These are phyloP conservation scores for Rheum nobile DNA, from an alignment of 148 eudicot genomes.

Conservation along the genomic window DNA sequence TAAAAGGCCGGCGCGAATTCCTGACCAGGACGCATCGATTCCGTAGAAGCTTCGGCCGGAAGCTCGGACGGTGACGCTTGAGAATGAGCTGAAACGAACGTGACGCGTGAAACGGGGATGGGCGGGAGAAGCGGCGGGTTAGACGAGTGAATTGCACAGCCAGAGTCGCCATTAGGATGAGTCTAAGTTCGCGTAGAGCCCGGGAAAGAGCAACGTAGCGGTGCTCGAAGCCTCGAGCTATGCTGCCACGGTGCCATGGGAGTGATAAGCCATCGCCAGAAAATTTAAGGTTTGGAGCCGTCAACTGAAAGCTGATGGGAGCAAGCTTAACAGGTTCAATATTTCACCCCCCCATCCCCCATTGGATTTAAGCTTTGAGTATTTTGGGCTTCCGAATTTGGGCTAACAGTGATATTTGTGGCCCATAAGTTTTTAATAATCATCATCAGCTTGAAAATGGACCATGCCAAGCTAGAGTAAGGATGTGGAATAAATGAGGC, in stretches of 20 bases:
- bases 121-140: conserved; percentile 19
- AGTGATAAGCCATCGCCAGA: conserved; percentile 7
- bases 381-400: too few species aligned
- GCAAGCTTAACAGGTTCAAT: background rate
- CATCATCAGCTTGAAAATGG: too few species aligned
- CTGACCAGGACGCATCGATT: conserved; percentile 5
- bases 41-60: conserved; percentile 13
- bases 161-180: conserved; percentile 17
- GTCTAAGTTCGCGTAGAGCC: background rate
- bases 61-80: conserved; percentile 18
- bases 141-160: conserved; percentile 22
- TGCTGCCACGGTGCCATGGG: background rate
- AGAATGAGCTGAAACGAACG: conserved; percentile 12
- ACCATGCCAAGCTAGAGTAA: too few species aligned
- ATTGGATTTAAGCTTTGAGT: too few species aligned
- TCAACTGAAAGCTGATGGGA: background rate
- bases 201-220: background rate
- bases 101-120: conserved; percentile 17
- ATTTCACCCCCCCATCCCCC: too few species aligned
- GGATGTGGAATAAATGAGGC: too few species aligned
- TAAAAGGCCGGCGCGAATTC: conserved; percentile 14
- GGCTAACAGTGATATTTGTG: too few species aligned
- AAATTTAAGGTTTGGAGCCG: background rate
- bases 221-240: background rate
- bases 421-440: too few species aligned